These are phyloP conservation scores for Edaphochlamys debaryana DNA, from an alignment of 139 green algal genomes.

Conservation along the genomic window DNA sequence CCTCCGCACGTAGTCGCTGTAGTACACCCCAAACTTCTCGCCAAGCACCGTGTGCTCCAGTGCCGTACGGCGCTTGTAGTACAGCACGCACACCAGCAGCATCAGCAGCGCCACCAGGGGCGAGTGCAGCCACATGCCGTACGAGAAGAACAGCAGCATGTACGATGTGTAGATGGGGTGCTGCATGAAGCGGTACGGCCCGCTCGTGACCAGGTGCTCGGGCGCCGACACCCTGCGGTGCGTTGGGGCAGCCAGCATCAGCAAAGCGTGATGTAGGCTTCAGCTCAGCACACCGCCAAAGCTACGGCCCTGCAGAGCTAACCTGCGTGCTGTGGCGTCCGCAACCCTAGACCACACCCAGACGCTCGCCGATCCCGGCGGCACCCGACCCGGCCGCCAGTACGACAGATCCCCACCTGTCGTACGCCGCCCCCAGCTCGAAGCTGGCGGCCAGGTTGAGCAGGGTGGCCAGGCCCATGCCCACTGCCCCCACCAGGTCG, in stretches of 20 bases:
- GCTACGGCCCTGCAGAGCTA: no score
- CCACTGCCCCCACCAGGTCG: slow-evolving; percentile 43
- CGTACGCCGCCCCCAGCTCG: slow-evolving; percentile 61
- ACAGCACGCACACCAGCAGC: slow-evolving; percentile 45
- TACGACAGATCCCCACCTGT: no score
- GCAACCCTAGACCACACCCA: no score
- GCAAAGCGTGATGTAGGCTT: no score
- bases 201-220: slow-evolving; percentile 61
- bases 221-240: no score
- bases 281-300: no score
- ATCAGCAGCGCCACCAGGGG: slow-evolving; percentile 44
- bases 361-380: no score
- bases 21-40: slow-evolving; percentile 55
- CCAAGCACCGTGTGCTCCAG: slow-evolving; percentile 56
- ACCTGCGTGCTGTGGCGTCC: no score
- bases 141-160: slow-evolving; percentile 76
- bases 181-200: slow-evolving; percentile 67
- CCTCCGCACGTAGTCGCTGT: slow-evolving; percentile 40
- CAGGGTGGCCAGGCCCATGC: slow-evolving; percentile 43
- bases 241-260: no score
- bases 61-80: slow-evolving; percentile 51
- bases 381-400: no score
- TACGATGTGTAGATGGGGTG: slow-evolving; percentile 83
- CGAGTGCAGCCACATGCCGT: slow-evolving; percentile 57
- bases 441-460: slow-evolving; percentile 57